A percentile compares a stretch with the other conserved stretches of the same genome.
These are phyloP conservation scores for Podospora sp. DNA, from an alignment of 495 filamentous ascomycete genomes.

Conservation along the genomic window DNA sequence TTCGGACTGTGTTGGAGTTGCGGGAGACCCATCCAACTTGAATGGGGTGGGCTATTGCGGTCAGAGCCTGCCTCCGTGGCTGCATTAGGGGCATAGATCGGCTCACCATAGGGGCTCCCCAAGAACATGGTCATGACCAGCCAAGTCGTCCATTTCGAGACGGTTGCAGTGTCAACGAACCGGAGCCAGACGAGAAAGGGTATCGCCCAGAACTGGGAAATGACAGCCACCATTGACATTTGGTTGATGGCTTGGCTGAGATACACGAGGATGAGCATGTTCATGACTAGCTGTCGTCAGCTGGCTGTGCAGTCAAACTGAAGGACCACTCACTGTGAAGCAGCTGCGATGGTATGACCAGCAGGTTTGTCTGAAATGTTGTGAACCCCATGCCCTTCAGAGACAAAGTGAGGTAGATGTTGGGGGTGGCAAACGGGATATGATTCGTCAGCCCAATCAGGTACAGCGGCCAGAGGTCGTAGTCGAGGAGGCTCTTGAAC, in stretches of 20 bases:
- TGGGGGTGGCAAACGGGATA: conserved; percentile 59
- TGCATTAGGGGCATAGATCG: neutral
- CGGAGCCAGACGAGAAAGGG: conserved; percentile 58
- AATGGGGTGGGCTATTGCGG: conserved; percentile 42
- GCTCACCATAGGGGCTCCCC: conserved; percentile 58
- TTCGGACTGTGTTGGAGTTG: conserved; percentile 63
- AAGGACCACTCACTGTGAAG: conserved; percentile 20
- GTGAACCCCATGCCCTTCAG: conserved; percentile 63
- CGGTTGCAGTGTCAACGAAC: conserved; percentile 43
- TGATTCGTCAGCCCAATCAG: conserved; percentile 61
- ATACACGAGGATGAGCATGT: conserved; percentile 52
- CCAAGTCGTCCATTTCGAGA: conserved; percentile 57
- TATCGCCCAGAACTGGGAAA: conserved; percentile 39
- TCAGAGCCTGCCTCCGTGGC: neutral
- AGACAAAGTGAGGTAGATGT: conserved; percentile 64
- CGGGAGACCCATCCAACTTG: conserved; percentile 38
- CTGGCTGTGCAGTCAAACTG: conserved; percentile 34
- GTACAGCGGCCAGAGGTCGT: conserved; percentile 74
- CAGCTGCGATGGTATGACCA: conserved; percentile 42
- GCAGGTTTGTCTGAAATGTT: conserved; percentile 69
- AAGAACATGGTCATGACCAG: conserved; percentile 60
- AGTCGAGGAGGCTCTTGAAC: conserved; percentile 64
- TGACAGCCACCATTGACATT: conserved; percentile 24
- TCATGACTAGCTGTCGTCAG: conserved; percentile 47
- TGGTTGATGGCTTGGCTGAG: conserved; percentile 48